Conservation (phyloP, 768 basidiomycete species). For the Hygrophoropsis aurantiaca region DNA sequence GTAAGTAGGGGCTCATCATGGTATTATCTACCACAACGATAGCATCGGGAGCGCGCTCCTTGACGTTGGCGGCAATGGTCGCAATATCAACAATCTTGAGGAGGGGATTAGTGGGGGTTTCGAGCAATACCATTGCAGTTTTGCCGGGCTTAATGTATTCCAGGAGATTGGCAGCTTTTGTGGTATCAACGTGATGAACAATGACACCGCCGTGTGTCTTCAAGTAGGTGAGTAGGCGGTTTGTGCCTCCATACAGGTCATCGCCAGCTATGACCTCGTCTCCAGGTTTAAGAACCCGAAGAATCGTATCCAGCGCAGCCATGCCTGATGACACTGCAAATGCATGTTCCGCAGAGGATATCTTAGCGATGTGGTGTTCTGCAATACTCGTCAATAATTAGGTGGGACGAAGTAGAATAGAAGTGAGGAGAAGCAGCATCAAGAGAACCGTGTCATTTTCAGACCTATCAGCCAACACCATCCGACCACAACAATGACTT, state of each 20-base stretch:
- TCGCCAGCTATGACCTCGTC: slow-evolving; percentile 95
- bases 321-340: slow-evolving; percentile 96
- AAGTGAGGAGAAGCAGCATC: no score
- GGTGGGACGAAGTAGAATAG: no score
- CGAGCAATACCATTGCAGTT: slow-evolving; percentile 93
- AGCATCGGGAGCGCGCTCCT: slow-evolving; percentile 77
- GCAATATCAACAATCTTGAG: slow-evolving; percentile 93
- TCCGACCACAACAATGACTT: not conserved
- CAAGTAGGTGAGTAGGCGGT: slow-evolving; percentile 89
- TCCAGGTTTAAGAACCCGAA: slow-evolving; percentile 92
- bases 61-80: slow-evolving; percentile 79
- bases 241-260: slow-evolving; percentile 97
- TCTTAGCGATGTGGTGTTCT: slow-evolving; percentile 98
- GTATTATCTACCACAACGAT: slow-evolving; percentile 94
- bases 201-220: slow-evolving; percentile 83
- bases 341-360: slow-evolving; percentile 88
- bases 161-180: slow-evolving; percentile 61
- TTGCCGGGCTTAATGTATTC: slow-evolving; percentile 68
- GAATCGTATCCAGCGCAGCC: slow-evolving; percentile 95
- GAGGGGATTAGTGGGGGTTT: slow-evolving; percentile 96
- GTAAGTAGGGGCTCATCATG: slow-evolving; percentile 99
- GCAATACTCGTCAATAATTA: slow-evolving; percentile 7
- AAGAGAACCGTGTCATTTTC: no score
- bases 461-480: no score
- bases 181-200: slow-evolving; percentile 94